Base-by-base conservation (phyloP, 169 alveolate species). In the Cryptosporidium meleagridis region DNA sequence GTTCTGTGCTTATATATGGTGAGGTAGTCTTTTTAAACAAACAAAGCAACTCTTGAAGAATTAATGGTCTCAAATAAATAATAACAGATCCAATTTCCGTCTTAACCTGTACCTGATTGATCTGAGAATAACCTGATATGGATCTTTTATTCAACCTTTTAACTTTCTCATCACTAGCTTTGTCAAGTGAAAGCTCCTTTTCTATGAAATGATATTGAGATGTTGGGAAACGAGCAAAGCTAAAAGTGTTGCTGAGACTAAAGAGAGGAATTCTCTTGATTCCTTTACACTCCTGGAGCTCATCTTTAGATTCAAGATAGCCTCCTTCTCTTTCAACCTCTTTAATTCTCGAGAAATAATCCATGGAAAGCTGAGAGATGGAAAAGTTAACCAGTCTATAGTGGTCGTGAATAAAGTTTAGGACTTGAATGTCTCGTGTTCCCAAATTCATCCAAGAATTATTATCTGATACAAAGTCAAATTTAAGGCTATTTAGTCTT, bases 371-470 rank as follows among this genome's bases (percentile, higher is more conserved):
- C 18, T 80, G 58, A 16, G 55, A 44, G 18, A 80, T 31, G n/a
- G 39, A 80, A 5, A 58, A 23, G 53, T 80, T 80, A 18, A 65
- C 31, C 35, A 37, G 33, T 3, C 67, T 48, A 29, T 62, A 48
- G 39, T 80, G 89, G 41, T 80, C 89, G 26, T 80, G 65, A 23
- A 41, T 65, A 21, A 80, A 80, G 51, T 62, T 61, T 62, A 80
- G 31, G 23, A 80, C 53, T 35, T 21, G 69, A 21, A 80, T 41
- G 18, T 59, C 41, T 12, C 21, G 41, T 37, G 31, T 33, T 18
- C 52, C 31, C 67, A 65, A 31, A 29, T 37, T 65, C 70, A 80
- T 23, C 45, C 69, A 53, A 29, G 75, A 80, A 16, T 62, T 26
- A 14, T 59, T 39, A 26, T 62, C 75, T 1, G 75, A 80, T 6